Base-by-base conservation (phyloP, 768 basidiomycete species). In the Rhizopogon salebrosus region DNA sequence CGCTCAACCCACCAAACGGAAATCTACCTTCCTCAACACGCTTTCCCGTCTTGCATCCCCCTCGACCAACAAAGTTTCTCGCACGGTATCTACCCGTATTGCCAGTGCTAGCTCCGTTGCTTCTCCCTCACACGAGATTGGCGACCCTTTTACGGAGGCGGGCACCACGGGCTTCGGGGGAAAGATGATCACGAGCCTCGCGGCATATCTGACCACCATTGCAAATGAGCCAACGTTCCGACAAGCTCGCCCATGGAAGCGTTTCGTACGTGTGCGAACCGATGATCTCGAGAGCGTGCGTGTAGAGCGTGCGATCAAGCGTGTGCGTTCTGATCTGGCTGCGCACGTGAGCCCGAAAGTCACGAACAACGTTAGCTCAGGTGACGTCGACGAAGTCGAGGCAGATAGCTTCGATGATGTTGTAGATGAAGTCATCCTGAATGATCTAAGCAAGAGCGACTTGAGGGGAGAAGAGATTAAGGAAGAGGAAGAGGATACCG, bases 281-380 rank as follows among this genome's bases (percentile, higher is more conserved):
- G 92, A 95, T 62, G 93, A 95, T 67, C 70, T 95, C 48, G 85
- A 94, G 72, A 92, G 90, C 60, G 85, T 85, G 6, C 83, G 92
- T 40, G 84, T 89, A 37, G 91, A 94, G 72, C 78, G 90, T 57
- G 87, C 92, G 4, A 88, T 94, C 70, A 92, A 92, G 72, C 83
- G 89, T 26, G 89, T 91, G 18, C 75, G 90, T 51, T 91, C 88
- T 41, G 92, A 95, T 71, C 73, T 92, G 20, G 89, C 87, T 9
- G 84, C 84, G 10, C 90, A 93, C 62, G 68, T 76, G 50, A 71
- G 80, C 40, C 68, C 73, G 16, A 73, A 58, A 62, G 63, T 26
- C 55, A 51, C 64, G 23, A 53, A 57, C 38, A 59, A 65, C 48
- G 41, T 58, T n/a, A 70, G 67, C 41, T 70, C 64, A 13, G 43